Evolutionary conservation across 768 basidiomycete genomes (phyloP).

Genomic region (Rubroboletus satanas): DNA sequence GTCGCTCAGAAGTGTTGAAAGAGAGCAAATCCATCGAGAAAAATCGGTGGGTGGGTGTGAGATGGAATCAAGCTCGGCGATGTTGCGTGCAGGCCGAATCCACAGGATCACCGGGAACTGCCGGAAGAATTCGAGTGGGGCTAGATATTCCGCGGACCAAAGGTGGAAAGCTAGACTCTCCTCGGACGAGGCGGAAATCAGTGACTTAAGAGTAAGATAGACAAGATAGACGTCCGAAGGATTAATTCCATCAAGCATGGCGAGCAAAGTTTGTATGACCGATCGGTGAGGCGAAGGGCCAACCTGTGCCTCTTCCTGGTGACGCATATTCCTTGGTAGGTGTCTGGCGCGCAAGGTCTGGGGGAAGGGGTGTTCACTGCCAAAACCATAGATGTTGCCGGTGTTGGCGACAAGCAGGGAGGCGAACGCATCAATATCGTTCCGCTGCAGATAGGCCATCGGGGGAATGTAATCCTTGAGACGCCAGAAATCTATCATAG

Average conservation of each 20-base stretch:
- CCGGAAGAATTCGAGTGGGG: constrained; percentile 48
- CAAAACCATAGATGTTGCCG: constrained; percentile 62
- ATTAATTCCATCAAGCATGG: constrained; percentile 53
- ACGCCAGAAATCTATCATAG: constrained; percentile 72
- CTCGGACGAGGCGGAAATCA: constrained; percentile 41
- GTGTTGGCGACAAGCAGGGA: constrained; percentile 54
- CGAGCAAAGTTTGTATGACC: constrained; percentile 51
- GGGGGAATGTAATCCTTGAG: constrained; percentile 74
- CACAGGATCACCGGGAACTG: constrained; percentile 39
- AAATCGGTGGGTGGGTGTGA: constrained; percentile 48
- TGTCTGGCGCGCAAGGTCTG: constrained; percentile 42
- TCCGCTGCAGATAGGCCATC: constrained; percentile 48
- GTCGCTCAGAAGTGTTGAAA: constrained; percentile 57
- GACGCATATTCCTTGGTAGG: constrained; percentile 4
- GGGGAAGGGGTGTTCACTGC: constrained; percentile 44
- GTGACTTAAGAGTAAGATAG: constrained; percentile 60
- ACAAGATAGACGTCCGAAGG: constrained; percentile 51
- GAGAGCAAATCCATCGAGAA: constrained; percentile 54
- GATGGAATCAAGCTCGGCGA: constrained; percentile 35
- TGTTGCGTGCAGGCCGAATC: constrained; percentile 29
- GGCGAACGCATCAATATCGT: constrained; percentile 72
- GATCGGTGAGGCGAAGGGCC: constrained; percentile 41
- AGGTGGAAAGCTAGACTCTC: constrained; percentile 27
- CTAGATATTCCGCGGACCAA: constrained; percentile 40
- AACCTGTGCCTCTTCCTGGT: constrained; percentile 17